Evolutionary conservation across 805 yeast genomes (phyloP).

Genomic region (Pichia gijzeniarum): DNA sequence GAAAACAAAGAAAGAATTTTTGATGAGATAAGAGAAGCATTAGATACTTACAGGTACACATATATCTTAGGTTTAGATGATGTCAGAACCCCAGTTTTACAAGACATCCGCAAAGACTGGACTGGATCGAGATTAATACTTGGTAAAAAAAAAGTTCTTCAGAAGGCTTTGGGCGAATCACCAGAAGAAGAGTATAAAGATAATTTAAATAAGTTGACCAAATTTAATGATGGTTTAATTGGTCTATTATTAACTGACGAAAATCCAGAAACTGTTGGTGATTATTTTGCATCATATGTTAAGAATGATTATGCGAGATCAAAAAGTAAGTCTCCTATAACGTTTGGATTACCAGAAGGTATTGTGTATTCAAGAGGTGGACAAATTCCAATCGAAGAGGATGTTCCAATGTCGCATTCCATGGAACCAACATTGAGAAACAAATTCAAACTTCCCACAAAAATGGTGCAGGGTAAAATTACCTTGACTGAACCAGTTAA

Average conservation of each 20-base stretch:
- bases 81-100: constrained; percentile 93
- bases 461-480: constrained; percentile 84
- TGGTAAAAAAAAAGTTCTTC: constrained; percentile 90
- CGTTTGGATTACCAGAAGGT: constrained; percentile 85
- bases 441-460: constrained; percentile 85
- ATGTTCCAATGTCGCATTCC: constrained; percentile 94
- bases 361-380: constrained; percentile 94
- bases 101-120: constrained; percentile 92
- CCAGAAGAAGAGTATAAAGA: constrained; percentile 89
- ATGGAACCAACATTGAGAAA: constrained; percentile 89
- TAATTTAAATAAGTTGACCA: constrained; percentile 64
- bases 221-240: constrained; percentile 64
- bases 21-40: constrained; percentile 78
- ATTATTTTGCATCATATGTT: constrained; percentile 74
- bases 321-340: constrained; percentile 74
- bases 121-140: constrained; percentile 78
- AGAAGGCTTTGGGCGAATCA: constrained; percentile 84
- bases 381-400: constrained; percentile 81
- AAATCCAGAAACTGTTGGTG: constrained; percentile 76
- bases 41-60: constrained; percentile 69
- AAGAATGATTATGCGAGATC: constrained; percentile 87
- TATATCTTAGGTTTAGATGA: constrained; percentile 87
- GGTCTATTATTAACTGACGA: constrained; percentile 91
- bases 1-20: constrained; percentile 88
- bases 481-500: constrained; percentile 65